phyloP scores from a whole-genome alignment of 2,329 filamentous ascomycete genomes.

The Annulohypoxylon truncatum region DNA sequence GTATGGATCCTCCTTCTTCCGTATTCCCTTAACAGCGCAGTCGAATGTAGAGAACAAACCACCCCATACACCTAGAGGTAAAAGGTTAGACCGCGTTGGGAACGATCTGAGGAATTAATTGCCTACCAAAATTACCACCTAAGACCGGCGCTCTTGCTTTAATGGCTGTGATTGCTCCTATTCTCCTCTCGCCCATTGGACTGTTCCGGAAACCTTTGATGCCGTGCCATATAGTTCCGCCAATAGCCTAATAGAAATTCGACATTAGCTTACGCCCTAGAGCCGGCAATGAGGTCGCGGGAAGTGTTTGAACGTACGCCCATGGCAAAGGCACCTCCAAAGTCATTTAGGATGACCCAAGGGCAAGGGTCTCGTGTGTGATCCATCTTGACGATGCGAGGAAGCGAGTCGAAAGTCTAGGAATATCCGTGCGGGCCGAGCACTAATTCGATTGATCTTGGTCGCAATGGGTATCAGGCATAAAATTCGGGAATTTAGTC shows the following conservation, averaged over 20 bases:
- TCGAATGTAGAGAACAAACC: slow-evolving; percentile 96
- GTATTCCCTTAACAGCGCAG: slow-evolving; percentile 92
- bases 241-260: slow-evolving; percentile 43
- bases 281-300: neutral
- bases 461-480: neutral
- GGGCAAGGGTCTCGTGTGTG: slow-evolving; percentile 97
- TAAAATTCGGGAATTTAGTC: neutral
- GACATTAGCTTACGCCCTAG: slow-evolving; percentile 12
- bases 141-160: slow-evolving; percentile 97
- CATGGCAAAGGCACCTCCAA: slow-evolving; percentile 97
- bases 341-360: slow-evolving; percentile 96
- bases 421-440: neutral
- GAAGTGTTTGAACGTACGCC: slow-evolving; percentile 71
- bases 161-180: slow-evolving; percentile 95
- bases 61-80: slow-evolving; percentile 76
- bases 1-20: slow-evolving; percentile 98
- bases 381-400: slow-evolving; percentile 72
- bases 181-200: slow-evolving; percentile 91
- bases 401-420: slow-evolving; percentile 3
- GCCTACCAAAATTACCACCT: slow-evolving; percentile 89
- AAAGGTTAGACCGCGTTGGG: neutral
- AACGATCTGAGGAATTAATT: neutral
- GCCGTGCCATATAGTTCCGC: slow-evolving; percentile 49
- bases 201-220: slow-evolving; percentile 89
- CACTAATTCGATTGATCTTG: neutral